Conservation (phyloP, 768 basidiomycete species). For the Nidularia sp. region DNA sequence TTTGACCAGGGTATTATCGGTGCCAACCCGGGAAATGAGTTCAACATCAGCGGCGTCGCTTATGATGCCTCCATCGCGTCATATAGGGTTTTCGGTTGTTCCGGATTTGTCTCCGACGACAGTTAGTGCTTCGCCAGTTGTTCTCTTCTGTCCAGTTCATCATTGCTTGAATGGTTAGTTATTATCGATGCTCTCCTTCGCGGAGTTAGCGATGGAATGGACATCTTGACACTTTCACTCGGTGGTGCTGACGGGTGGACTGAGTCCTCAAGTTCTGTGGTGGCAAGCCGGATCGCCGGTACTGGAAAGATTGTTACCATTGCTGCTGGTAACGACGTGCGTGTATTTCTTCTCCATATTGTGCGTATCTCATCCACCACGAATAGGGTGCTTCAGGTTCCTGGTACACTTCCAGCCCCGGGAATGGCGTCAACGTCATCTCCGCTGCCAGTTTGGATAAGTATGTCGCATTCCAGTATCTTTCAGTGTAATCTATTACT, state of each 20-base stretch:
- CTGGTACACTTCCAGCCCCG: conserved; percentile 56
- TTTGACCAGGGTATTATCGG: conserved; percentile 52
- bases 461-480: conserved; percentile 12
- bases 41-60: conserved; percentile 70
- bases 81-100: conserved; percentile 63
- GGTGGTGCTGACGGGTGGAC: conserved; percentile 67
- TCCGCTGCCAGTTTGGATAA: conserved; percentile 54
- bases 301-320: conserved; percentile 60
- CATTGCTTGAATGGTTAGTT: conserved; percentile 12
- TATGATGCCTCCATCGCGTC: conserved; percentile 50
- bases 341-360: conserved; percentile 1
- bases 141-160: neutral
- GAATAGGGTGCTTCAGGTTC: conserved; percentile 49
- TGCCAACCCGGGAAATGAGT: conserved; percentile 53
- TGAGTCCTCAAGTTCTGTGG: conserved; percentile 44
- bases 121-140: conserved; percentile 24
- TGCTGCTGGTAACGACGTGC: conserved; percentile 52
- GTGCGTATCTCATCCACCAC: neutral
- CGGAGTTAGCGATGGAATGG: conserved; percentile 47
- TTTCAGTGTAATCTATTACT: neutral
- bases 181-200: conserved; percentile 46
- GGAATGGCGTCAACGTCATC: conserved; percentile 53
- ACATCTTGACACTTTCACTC: conserved; percentile 66
- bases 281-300: conserved; percentile 54
- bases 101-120: conserved; percentile 44